Base-by-base conservation (phyloP, 2,329 filamentous ascomycete genomes). In the Stemphylium lycopersici region DNA sequence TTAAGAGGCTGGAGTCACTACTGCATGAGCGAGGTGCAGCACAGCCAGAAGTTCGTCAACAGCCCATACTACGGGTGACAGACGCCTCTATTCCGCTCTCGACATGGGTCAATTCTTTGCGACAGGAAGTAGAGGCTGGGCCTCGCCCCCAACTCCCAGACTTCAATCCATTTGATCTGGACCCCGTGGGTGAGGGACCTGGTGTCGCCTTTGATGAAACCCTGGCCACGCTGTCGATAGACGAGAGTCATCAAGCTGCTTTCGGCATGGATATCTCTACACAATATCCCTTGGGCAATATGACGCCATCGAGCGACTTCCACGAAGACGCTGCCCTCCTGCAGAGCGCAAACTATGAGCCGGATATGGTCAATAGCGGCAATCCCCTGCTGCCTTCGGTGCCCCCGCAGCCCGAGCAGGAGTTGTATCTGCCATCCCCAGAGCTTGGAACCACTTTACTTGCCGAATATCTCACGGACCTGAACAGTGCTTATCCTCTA, bases 401-500 rank as follows among this genome's bases (percentile, higher is more conserved):
- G 11, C 33, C 52, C 10, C 31, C 12, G 6, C 32, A 34, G 15
- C 15, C 56, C 6, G 39, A 16, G 18, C 63, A 61, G 49, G 58
- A 67, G 11, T 51, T 48, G 11, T 66, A 61, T 36, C 58, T 69
- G 1, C 65, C 68, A n/a, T 43, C 56, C 4, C 67, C 65, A 2
- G 61, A 67, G 16, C 51, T 69, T 4, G 68, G 63, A 6, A 63
- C 62, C 2, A 57, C 62, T 12, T 39, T 71, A 16, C 61, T 69
- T 3, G 52, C 54, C 1, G 67, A 71, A 22, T 70, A 56, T 24
- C 51, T 69, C 5, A 61, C 64, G 2, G 65, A 71, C 45, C 61
- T 67, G 42, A 71, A 71, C 32, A 65, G 63, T 2, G 65, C 63
- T 0, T 61, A 44, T 16, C 61, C 66, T 13, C 54, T 71, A 3